Base-by-base conservation (phyloP, 768 basidiomycete species). In the Auricularia sp. region DNA sequence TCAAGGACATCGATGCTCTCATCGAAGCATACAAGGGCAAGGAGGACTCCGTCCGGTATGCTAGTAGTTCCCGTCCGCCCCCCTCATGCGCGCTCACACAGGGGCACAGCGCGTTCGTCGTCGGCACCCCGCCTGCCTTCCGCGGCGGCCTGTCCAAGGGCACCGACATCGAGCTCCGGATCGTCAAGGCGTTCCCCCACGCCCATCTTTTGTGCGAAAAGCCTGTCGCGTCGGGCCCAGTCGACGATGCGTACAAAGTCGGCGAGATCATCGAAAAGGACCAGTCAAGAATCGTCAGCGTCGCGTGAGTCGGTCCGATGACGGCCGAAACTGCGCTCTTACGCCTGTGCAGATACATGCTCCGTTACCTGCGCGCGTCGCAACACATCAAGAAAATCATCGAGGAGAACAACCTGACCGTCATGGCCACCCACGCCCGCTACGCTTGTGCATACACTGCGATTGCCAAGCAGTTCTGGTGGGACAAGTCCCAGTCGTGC, bases 351-450 rank as follows among this genome's bases (percentile, higher is more conserved):
- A 92, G 92, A 65, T 94, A 93, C 74, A 97, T 97, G 94, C 80
- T 97, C 68, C 86, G 94, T 68, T 95, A 96, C 78, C 81, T 96
- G 70, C 89, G 89, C 75, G 94, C 90, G 37, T 92, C 96, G 24
- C 94, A 97, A 77, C 88, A 87, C 83, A 97, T 98, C 92, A 95
- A 96, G 78, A 84, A 89, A 67, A 94, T 98, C 75, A 90, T 99
- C 73, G 81, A 91, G 72, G 93, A 96, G 68, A 98, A 98, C 74
- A 84, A 92, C 72, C 82, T 99, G 65, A 89, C 89, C 24, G 94
- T 99, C 62, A 98, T 98, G 95, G 83, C 89, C 58, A 98, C 96
- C 42, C 87, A 95, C 69, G 95, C 94, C 7, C 89, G 96, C 65
- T 99, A 98, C 76, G 93, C 92, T 11, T 88, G 88, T 71, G 92